Evolutionary conservation across 768 basidiomycete genomes (phyloP).

Genomic region (Lactarius hatsudake): DNA sequence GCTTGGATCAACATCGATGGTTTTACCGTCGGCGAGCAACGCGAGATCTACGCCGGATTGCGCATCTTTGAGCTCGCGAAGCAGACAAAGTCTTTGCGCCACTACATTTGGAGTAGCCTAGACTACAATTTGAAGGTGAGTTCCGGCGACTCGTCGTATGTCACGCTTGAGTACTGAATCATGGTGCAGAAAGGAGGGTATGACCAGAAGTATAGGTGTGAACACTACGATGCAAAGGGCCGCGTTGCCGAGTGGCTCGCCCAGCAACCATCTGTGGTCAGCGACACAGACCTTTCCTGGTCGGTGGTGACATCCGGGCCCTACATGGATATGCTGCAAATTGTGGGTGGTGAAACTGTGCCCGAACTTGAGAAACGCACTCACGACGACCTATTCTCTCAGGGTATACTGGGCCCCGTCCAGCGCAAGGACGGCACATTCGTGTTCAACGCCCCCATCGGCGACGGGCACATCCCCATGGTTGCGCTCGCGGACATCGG

Average conservation of each 20-base stretch:
- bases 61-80: slow-evolving; percentile 42
- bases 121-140: slow-evolving; percentile 40
- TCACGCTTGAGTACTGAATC: background rate
- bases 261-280: slow-evolving; percentile 35
- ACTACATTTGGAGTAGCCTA: slow-evolving; percentile 42
- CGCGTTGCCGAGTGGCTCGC: slow-evolving; percentile 39
- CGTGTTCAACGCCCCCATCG: slow-evolving; percentile 33
- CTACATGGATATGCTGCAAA: slow-evolving; percentile 43
- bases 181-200: slow-evolving; percentile 24
- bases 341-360: slow-evolving; percentile 30
- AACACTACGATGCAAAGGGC: slow-evolving; percentile 42
- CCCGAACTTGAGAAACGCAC: background rate
- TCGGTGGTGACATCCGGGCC: slow-evolving; percentile 40
- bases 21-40: slow-evolving; percentile 43
- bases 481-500: slow-evolving; percentile 36
- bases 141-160: background rate
- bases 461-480: slow-evolving; percentile 32
- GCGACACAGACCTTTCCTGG: slow-evolving; percentile 36
- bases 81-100: slow-evolving; percentile 33
- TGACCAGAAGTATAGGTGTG: slow-evolving; percentile 36
- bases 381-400: background rate
- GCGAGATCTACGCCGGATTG: slow-evolving; percentile 41
- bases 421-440: slow-evolving; percentile 32
- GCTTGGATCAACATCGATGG: slow-evolving; percentile 38
- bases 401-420: slow-evolving; percentile 30